These are phyloP conservation scores for Aspergillus piperis DNA, from an alignment of 2,329 filamentous ascomycete species.

Conservation along the genomic window DNA sequence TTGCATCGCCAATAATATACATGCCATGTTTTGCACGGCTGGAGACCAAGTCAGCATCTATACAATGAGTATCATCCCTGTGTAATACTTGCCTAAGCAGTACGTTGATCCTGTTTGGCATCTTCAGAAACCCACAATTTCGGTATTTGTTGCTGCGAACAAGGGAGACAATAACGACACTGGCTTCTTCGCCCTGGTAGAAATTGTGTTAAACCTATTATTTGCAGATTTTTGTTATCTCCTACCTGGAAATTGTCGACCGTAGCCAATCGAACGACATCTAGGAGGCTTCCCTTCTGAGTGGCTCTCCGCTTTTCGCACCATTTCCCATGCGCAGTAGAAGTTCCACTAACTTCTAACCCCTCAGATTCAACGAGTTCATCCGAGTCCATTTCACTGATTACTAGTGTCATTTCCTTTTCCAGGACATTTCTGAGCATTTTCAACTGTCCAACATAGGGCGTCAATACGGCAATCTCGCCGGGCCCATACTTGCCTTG, in stretches of 20 bases:
- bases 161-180: conserved; percentile 9
- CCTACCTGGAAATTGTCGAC: conserved; percentile 17
- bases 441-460: conserved; percentile 21
- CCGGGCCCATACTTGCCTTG: conserved; percentile 25
- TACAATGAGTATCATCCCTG: too few relatives aligned
- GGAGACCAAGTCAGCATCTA: not conserved
- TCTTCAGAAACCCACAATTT: conserved; percentile 11
- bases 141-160: conserved; percentile 12
- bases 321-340: not conserved
- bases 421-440: conserved; percentile 13
- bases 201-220: not conserved
- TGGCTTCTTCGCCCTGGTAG: conserved; percentile 13
- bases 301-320: not conserved
- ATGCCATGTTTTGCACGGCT: conserved; percentile 21
- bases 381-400: conserved; percentile 1
- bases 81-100: conserved; percentile 1
- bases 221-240: too few relatives aligned
- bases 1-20: conserved; percentile 20
- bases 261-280: conserved; percentile 5
- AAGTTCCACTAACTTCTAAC: not conserved
- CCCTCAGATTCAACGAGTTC: not conserved
- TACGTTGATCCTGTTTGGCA: conserved; percentile 14
- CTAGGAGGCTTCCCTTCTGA: not conserved
- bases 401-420: conserved; percentile 3
- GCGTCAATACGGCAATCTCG: conserved; percentile 26